These are phyloP conservation scores for Arachnomyces sp. DNA, from an alignment of 2,329 filamentous ascomycete species.

Conservation along the genomic window DNA sequence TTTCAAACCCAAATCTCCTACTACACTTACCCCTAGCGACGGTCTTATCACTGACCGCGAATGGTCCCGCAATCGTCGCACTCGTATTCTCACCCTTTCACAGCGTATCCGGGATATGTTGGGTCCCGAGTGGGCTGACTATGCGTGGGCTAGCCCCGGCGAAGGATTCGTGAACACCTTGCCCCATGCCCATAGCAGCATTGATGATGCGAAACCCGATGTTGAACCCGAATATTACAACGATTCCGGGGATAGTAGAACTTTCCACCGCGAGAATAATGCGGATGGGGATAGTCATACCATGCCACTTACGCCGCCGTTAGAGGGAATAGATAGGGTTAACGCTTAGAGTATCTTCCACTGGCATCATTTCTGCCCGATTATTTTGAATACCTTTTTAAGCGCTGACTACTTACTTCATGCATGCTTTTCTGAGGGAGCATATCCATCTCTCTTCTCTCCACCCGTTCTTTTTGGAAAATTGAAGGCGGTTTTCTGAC, in stretches of 20 bases:
- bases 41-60: conserved; percentile 31
- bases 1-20: conserved; percentile 8
- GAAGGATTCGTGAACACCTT: conserved; percentile 34
- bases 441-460: neutral
- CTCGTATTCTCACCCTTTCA: conserved; percentile 28
- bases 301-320: conserved; percentile 25
- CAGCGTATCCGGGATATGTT: conserved; percentile 32
- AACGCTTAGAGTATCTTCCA: conserved; percentile 14
- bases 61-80: conserved; percentile 29
- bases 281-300: conserved; percentile 9
- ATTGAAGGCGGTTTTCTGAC: no score
- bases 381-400: conserved; percentile 8
- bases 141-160: conserved; percentile 37
- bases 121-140: conserved; percentile 37
- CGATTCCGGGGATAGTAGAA: neutral
- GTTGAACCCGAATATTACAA: no score
- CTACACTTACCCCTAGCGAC: conserved; percentile 29
- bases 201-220: conserved; percentile 4
- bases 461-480: no score
- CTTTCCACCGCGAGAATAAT: neutral
- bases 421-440: no score
- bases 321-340: conserved; percentile 22
- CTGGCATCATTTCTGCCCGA: conserved; percentile 4
- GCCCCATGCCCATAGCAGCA: conserved; percentile 19
- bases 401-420: no score